Evolutionary conservation across 768 basidiomycete genomes (phyloP), one percentile per base, ranked within the genome.

Genomic region (Mycena capillaripes): DNA sequence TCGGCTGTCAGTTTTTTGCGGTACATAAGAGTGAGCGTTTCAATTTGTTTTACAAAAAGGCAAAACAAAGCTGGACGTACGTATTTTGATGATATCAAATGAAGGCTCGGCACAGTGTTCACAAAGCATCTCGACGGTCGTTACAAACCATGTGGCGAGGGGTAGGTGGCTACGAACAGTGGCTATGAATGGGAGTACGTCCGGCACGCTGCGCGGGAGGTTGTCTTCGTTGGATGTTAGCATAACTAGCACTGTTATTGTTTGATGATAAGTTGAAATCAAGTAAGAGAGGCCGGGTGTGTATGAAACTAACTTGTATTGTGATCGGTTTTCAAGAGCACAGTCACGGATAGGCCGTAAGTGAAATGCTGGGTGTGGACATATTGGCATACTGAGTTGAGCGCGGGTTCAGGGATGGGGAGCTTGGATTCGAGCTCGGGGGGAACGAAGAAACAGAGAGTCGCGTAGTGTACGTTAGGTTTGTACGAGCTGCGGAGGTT

Each of bases 291-390:
- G 66, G 56, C 25, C 30, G 69, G 52, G n/a, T 34, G 40, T 38
- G 63, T 52, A 30, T 50, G n/a, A n/a, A n/a, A n/a, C n/a, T n/a
- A n/a, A 75, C 74, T 68, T 11, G 66, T 68, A 56, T 72, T 57
- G 32, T 66, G 61, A n/a, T 75, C 74, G 46, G 67, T 72, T 52
- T 63, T 44, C 10, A 59, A n/a, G 16, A 75, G 50, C 23, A 42
- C 74, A 27, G 53, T 48, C 29, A 68, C 25, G 34, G 25, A 63
- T 30, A 46, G 52, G 32, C 69, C 72, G 40, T 58, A 67, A 25
- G 42, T 40, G 66, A 67, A 57, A 38, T 67, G 66, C 36, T 59
- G 44, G 42, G 55, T 44, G 65, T 66, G n/a, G 42, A 40, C 19
- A 55, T 55, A 65, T 30, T 38, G 53, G 74, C 76, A 27, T 29